Evolutionary conservation across 768 basidiomycete genomes (phyloP).

Genomic region (Leccinellum luteum): DNA sequence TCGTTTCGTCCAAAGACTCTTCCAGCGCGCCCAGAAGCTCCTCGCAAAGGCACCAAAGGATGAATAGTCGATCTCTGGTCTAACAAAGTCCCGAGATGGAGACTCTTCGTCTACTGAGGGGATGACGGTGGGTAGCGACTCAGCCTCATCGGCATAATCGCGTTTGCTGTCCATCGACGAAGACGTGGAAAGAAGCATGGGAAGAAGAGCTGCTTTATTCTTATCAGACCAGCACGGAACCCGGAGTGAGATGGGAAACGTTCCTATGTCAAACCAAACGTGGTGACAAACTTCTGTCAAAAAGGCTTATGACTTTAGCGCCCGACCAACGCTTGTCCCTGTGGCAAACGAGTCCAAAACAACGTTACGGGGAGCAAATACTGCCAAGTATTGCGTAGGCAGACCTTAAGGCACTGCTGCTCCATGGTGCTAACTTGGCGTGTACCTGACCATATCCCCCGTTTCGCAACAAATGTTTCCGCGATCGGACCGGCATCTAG

Average conservation of each 20-base stretch:
- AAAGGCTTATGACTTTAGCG: not conserved
- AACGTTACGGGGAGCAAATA: not conserved
- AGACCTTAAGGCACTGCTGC: not conserved
- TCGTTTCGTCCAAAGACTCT: constrained; percentile 73
- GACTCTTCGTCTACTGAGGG: not conserved
- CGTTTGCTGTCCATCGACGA: constrained; percentile 27
- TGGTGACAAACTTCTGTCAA: constrained; percentile 16
- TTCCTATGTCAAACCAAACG: constrained; percentile 1
- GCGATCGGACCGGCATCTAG: not conserved
- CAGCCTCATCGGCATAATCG: constrained; percentile 13
- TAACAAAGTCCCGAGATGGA: constrained; percentile 3
- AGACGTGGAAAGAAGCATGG: constrained; percentile 5
- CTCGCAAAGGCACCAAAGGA: constrained; percentile 50
- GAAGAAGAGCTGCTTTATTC: not conserved
- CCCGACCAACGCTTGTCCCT: not conserved
- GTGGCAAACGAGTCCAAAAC: not conserved
- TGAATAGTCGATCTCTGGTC: constrained; percentile 67
- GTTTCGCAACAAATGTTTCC: not conserved
- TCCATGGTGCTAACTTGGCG: not conserved
- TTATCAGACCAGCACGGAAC: constrained; percentile 12
- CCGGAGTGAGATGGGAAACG: constrained; percentile 5
- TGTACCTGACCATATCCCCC: constrained; percentile 1
- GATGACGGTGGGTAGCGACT: not conserved
- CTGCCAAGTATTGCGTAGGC: not conserved
- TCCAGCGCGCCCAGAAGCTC: constrained; percentile 61